Evolutionary conservation across 345 rosid species (phyloP).

Genomic region (Citrus mangshanensis): DNA sequence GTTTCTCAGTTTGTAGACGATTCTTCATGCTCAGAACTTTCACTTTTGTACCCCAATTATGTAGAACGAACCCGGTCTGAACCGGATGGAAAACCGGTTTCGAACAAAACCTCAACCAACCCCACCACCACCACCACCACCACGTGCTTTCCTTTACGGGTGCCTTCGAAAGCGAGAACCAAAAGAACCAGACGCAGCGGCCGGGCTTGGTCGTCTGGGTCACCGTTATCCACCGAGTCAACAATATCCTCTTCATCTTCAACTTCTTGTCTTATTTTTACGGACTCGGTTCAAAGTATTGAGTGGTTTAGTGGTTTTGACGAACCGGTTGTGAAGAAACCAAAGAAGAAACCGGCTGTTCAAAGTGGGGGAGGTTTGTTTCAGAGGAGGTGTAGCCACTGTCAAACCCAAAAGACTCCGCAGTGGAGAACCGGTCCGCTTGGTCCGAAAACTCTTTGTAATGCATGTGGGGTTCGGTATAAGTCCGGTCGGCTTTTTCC

Average conservation of each 20-base stretch:
- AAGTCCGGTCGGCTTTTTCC: slow-evolving; percentile 64
- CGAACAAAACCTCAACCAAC: neutral
- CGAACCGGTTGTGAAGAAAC: slow-evolving; percentile 32
- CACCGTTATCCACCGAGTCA: slow-evolving; percentile 23
- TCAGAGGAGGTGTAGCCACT: slow-evolving; percentile 51
- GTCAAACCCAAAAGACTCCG: slow-evolving; percentile 56
- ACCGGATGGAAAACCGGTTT: slow-evolving; percentile 9
- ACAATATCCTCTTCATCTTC: slow-evolving; percentile 23
- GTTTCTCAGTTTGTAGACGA: slow-evolving; percentile 55
- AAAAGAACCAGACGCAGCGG: slow-evolving; percentile 28
- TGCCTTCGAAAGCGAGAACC: slow-evolving; percentile 49
- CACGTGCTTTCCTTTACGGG: slow-evolving; percentile 12
- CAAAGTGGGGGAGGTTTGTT: slow-evolving; percentile 18
- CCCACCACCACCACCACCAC: too few relatives aligned
- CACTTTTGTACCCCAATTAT: slow-evolving; percentile 18
- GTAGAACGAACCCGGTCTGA: slow-evolving; percentile 14
- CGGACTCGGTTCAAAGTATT: neutral
- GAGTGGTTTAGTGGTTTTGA: neutral
- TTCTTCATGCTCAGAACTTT: slow-evolving; percentile 29
- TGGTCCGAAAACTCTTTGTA: slow-evolving; percentile 56
- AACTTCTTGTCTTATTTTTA: neutral
- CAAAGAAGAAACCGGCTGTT: slow-evolving; percentile 28
- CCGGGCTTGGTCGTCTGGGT: slow-evolving; percentile 31
- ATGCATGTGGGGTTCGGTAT: slow-evolving; percentile 60
- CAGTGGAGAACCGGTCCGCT: slow-evolving; percentile 67